These are phyloP conservation scores for Wickerhamiella spandovensis DNA, from an alignment of 805 yeast species.

Conservation along the genomic window DNA sequence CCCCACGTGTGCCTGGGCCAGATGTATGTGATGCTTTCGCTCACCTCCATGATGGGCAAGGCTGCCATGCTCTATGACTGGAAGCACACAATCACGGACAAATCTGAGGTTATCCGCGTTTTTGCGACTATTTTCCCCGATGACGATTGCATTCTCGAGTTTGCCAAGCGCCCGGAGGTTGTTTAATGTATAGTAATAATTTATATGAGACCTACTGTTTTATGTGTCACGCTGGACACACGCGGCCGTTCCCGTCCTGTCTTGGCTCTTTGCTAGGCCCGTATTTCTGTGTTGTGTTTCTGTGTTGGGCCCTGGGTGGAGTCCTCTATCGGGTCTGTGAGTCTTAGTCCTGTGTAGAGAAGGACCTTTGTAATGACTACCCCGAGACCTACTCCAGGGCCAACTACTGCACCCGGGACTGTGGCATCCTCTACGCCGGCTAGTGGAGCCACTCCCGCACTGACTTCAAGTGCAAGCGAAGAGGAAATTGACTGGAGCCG, in stretches of 20 bases:
- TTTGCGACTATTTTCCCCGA: slow-evolving; percentile 97
- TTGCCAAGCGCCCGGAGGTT: slow-evolving; percentile 25
- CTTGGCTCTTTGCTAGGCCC: not conserved
- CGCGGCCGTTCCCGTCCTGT: not conserved
- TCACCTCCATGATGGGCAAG: slow-evolving; percentile 85
- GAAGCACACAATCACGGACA: slow-evolving; percentile 66
- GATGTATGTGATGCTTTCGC: slow-evolving; percentile 80
- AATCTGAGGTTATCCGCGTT: slow-evolving; percentile 84
- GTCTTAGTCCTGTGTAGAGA: too few species aligned
- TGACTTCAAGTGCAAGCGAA: not conserved
- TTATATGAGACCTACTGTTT: too few species aligned
- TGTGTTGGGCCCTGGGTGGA: too few species aligned
- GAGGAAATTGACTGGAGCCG: slow-evolving; percentile 13
- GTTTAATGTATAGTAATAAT: not conserved
- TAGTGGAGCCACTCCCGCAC: not conserved
- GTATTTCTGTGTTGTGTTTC: too few species aligned
- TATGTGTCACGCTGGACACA: too few species aligned
- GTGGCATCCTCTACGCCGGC: not conserved
- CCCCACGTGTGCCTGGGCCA: slow-evolving; percentile 95
- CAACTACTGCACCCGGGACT: not conserved
- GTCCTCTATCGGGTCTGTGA: too few species aligned
- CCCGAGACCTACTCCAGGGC: not conserved
- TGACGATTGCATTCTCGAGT: slow-evolving; percentile 78
- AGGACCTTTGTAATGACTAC: not conserved
- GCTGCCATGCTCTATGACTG: slow-evolving; percentile 71